Evolutionary conservation across 495 filamentous ascomycete species (phyloP).

Genomic region (Glonium stellatum): DNA sequence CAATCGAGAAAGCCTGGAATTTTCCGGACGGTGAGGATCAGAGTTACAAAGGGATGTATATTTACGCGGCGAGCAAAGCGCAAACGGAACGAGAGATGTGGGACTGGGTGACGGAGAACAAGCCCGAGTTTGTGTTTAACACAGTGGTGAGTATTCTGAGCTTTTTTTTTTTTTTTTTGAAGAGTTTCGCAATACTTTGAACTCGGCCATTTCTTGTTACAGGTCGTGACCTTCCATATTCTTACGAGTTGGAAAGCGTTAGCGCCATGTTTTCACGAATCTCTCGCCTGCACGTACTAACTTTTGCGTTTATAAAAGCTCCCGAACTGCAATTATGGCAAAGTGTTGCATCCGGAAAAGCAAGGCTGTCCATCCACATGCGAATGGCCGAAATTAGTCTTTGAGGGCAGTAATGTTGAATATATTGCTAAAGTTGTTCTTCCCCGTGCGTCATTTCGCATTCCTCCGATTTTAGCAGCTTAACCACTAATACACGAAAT

Average conservation of each 20-base stretch:
- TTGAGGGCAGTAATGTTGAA: not conserved
- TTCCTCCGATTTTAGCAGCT: not conserved
- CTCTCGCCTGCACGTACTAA: too few species aligned
- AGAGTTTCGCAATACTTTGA: too few species aligned
- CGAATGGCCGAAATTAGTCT: not conserved
- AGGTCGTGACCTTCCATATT: too few species aligned
- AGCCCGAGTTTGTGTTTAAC: slow-evolving; percentile 15
- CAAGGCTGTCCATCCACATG: slow-evolving; percentile 17
- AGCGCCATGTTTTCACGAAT: too few species aligned
- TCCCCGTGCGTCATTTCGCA: slow-evolving; percentile 3
- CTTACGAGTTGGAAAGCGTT: too few species aligned
- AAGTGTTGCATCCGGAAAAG: slow-evolving; percentile 17
- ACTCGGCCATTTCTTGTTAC: too few species aligned
- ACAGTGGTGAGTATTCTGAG: slow-evolving; percentile 24
- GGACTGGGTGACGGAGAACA: slow-evolving; percentile 26
- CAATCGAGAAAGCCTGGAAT: slow-evolving; percentile 41
- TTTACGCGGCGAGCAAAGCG: slow-evolving; percentile 30
- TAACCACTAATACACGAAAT: slow-evolving; percentile 3
- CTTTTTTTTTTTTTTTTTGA: too few species aligned
- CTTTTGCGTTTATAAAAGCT: slow-evolving; percentile 5
- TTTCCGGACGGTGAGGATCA: slow-evolving; percentile 33
- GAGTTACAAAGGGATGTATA: not conserved
- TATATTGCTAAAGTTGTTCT: not conserved
- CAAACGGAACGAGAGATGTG: slow-evolving; percentile 26
- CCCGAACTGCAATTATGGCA: slow-evolving; percentile 25